Percentiles rank a stretch among this genome's conserved stretches.
Conservation (phyloP, 129 eudicot species). For the Pittosporum tobira region DNA sequence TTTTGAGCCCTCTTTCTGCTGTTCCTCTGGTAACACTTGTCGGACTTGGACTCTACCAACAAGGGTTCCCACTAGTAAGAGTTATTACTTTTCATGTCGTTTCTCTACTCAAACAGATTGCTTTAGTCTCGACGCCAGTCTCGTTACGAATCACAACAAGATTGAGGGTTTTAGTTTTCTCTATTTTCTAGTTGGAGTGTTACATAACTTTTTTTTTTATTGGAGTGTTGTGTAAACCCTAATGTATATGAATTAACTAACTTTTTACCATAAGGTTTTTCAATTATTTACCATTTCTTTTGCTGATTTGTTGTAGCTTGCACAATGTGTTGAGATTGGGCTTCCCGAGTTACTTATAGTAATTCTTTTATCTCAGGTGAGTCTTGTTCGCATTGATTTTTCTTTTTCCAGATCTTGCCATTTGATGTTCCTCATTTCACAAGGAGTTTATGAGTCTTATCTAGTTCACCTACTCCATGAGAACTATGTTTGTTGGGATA, state of each 20-base stretch:
- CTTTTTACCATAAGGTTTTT: not conserved
- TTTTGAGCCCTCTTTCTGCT: slow-evolving; percentile 85
- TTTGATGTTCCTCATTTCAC: slow-evolving; percentile 1
- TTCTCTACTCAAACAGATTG: not conserved
- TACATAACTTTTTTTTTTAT: not conserved
- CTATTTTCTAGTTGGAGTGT: not conserved
- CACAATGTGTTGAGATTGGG: slow-evolving; percentile 74
- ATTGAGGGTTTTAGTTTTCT: not conserved
- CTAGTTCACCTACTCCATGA: not conserved
- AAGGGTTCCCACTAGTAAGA: slow-evolving; percentile 75
- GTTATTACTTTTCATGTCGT: not conserved
- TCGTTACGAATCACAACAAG: not conserved
- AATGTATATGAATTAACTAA: not conserved
- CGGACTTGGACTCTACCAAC: slow-evolving; percentile 80
- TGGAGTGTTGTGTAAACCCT: too few species aligned
- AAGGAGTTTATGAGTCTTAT: not conserved
- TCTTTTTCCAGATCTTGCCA: not conserved
- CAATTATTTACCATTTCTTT: slow-evolving; percentile 2
- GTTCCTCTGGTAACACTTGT: slow-evolving; percentile 79
- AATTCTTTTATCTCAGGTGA: slow-evolving; percentile 57
- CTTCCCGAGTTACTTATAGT: slow-evolving; percentile 71
- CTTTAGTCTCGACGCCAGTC: too few species aligned
- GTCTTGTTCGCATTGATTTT: slow-evolving; percentile 6
- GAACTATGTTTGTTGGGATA: too few species aligned
- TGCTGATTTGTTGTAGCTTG: slow-evolving; percentile 52